phyloP scores from a whole-genome alignment of 169 alveolate species.

The Plasmodium knowlesi region DNA sequence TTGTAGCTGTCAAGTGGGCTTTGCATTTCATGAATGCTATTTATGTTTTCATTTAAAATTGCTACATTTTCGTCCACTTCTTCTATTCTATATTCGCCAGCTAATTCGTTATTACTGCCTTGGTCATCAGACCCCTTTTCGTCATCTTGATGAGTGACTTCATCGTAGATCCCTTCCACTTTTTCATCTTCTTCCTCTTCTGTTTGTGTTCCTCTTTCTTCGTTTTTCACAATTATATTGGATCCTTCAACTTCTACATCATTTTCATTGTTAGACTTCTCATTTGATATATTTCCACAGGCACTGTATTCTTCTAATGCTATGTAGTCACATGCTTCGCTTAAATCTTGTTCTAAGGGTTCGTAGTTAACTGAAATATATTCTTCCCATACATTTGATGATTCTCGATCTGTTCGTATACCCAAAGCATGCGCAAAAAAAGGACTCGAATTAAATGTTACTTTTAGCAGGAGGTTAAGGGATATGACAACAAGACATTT shows the following conservation, averaged over 20 bases:
- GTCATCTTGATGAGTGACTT: neutral
- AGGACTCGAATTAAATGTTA: neutral
- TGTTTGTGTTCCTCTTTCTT: neutral
- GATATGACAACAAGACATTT: neutral
- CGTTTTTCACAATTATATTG: neutral
- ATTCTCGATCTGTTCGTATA: neutral
- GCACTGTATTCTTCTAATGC: neutral
- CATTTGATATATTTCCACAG: neutral
- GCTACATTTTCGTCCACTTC: neutral
- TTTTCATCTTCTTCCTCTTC: neutral
- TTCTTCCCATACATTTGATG: neutral
- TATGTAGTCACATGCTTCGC: neutral
- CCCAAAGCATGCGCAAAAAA: neutral
- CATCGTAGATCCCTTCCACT: neutral
- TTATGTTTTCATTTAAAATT: neutral
- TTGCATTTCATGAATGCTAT: neutral
- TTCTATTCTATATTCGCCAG: neutral
- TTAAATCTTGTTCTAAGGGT: neutral
- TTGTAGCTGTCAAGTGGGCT: neutral
- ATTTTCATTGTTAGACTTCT: neutral
- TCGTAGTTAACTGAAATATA: neutral
- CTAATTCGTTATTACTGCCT: neutral
- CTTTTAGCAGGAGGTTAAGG: neutral
- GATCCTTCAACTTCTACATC: neutral
- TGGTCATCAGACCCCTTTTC: neutral